Percentiles rank a stretch among this genome's conserved stretches.
Conservation (phyloP, 768 basidiomycete species). For the Kwoniella shandongensis region DNA sequence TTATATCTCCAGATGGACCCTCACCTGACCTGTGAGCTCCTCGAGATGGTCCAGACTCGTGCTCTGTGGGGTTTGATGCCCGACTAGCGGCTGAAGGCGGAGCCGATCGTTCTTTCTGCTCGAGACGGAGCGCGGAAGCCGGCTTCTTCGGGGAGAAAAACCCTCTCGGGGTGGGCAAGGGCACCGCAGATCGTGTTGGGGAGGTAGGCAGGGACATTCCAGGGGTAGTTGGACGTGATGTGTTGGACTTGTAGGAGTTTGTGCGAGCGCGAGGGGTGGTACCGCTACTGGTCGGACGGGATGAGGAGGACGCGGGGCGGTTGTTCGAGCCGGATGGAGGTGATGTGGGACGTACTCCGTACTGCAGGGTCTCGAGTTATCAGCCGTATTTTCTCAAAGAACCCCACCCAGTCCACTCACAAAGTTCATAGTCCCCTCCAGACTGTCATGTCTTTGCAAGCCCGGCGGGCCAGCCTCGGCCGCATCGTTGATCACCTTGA, state of each 20-base stretch:
- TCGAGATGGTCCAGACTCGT: no score
- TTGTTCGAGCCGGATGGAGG: slow-evolving; percentile 6
- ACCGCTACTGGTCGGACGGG: slow-evolving; percentile 10
- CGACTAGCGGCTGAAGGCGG: neutral
- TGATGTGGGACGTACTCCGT: slow-evolving; percentile 25
- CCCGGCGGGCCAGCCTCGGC: slow-evolving; percentile 1
- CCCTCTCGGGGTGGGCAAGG: slow-evolving; percentile 33
- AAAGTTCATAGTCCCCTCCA: slow-evolving; percentile 38
- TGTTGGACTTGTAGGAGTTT: slow-evolving; percentile 1
- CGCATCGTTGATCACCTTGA: slow-evolving; percentile 4
- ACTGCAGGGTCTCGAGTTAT: no score
- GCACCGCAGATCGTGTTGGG: slow-evolving; percentile 17
- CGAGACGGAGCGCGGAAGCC: slow-evolving; percentile 29
- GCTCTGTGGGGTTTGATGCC: no score
- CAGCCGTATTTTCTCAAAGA: no score
- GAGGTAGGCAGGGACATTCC: no score
- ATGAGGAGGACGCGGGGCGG: slow-evolving; percentile 14
- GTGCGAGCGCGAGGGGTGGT: slow-evolving; percentile 8
- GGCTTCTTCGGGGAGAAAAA: slow-evolving; percentile 42
- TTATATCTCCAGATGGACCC: no score
- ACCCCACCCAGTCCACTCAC: slow-evolving; percentile 24
- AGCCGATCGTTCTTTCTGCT: slow-evolving; percentile 23
- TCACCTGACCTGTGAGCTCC: no score
- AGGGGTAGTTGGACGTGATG: neutral
- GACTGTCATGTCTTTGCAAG: slow-evolving; percentile 25